Conservation (phyloP, 1,139 yeast genomes). For the Protomyces inouyei region DNA sequence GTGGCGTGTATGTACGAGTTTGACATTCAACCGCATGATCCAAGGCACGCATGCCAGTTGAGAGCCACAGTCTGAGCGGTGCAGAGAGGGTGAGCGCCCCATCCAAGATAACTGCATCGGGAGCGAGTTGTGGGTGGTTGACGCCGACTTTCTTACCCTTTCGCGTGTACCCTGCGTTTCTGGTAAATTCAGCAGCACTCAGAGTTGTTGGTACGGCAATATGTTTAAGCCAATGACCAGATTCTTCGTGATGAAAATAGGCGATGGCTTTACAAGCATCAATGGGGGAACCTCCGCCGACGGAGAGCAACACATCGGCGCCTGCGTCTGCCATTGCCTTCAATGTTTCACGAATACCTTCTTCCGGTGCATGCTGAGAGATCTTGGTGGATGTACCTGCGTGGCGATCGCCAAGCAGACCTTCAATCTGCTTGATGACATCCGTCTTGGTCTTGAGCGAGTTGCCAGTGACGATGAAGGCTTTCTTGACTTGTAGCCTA, state of each 20-base stretch:
- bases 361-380: slow-evolving; percentile 23
- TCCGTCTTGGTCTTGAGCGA: slow-evolving; percentile 22
- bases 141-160: slow-evolving; percentile 25
- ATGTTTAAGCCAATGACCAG: slow-evolving; percentile 11
- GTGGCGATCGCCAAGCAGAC: slow-evolving; percentile 10
- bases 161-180: slow-evolving; percentile 27
- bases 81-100: slow-evolving; percentile 24
- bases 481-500: slow-evolving; percentile 7
- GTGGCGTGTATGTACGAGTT: slow-evolving; percentile 23
- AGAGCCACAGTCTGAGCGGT: slow-evolving; percentile 24
- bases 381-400: slow-evolving; percentile 23
- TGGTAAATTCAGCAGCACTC: slow-evolving; percentile 30
- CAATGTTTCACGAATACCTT: slow-evolving; percentile 14
- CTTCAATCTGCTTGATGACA: slow-evolving; percentile 9
- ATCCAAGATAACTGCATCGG: slow-evolving; percentile 28
- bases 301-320: slow-evolving; percentile 29
- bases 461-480: slow-evolving; percentile 45
- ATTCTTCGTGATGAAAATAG: slow-evolving; percentile 4
- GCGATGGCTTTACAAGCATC: slow-evolving; percentile 23
- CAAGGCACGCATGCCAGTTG: slow-evolving; percentile 28
- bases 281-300: slow-evolving; percentile 27
- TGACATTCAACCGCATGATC: slow-evolving; percentile 28
- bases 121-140: slow-evolving; percentile 9
- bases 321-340: slow-evolving; percentile 30
- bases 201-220: slow-evolving; percentile 30